Base-by-base conservation (phyloP, 2,329 filamentous ascomycete genomes). In the Beauveria sp. region DNA sequence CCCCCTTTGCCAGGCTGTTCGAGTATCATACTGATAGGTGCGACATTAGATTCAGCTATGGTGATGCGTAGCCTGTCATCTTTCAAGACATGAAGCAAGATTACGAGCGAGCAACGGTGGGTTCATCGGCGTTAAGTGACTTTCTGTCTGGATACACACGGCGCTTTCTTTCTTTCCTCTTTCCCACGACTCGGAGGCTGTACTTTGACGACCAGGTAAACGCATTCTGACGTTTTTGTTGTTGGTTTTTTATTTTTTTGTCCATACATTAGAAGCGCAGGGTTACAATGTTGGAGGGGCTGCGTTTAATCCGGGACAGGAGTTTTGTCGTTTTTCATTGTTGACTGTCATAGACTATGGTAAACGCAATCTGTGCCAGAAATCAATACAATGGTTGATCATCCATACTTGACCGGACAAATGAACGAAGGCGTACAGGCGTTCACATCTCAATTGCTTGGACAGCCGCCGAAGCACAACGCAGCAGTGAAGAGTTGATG, bases 21-120 rank as follows among this genome's bases (percentile, higher is more conserved):
- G 24, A 20, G 5, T 18, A 22, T 12, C n/a, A 28, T 40, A 40
- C 65, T 68, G 60, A 67, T 58, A 22, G 62, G 40, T 20, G 12
- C 1, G 14, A 43, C 24, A 38, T 16, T 53, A 77, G 76, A 46
- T 79, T 77, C 62, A 71, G 68, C 12, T 79, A 79, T 61, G 72
- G 70, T 20, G 76, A 79, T 61, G 70, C 75, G 50, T 79, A 74
- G 64, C 16, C 14, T 14, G 18, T 51, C 38, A 4, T 16, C 4
- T 2, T 28, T 16, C 1, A 5, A 53, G 10, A 52, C 26, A 26
- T 45, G n/a, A 46, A 46, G 14, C 28, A n/a, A 45, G 38, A 60
- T 38, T 51, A 53, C 57, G 40, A 38, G 49, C 49, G 38, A 52
- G 49, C 49, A 53, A 52, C 8, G 12, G 40, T 5, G 12, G 24